Base-by-base conservation (phyloP, 2,329 filamentous ascomycete species). In the Dactylellina drechsleri region DNA sequence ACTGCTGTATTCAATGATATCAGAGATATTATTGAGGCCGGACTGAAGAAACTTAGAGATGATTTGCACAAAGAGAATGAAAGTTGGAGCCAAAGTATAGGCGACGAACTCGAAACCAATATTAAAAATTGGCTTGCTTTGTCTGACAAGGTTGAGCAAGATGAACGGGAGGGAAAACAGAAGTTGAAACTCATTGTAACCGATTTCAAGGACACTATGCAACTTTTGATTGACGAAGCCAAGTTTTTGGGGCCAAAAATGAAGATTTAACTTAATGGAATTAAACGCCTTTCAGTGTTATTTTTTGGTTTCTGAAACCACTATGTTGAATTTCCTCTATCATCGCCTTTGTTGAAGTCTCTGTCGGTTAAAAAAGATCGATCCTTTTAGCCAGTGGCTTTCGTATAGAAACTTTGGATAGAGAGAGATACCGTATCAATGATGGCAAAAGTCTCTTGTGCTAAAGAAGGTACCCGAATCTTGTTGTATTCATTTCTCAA, bases 71-170 rank as follows among this genome's bases (percentile, higher is more conserved):
- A 58, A 31, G 62, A 74, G 18, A 74, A 67, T 16, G 16, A 20
- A n/a, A 62, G 49, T 5, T 74, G 70, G 62, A 62, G 56, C 13
- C 18, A 52, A 0, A 41, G 50, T 18, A 62, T 74, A 7, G 70
- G 62, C 0, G 62, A 74, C 40, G 70, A 74, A 20, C 31, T 74
- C 0, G 62, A 74, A 18, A 74, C 57, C 10, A 74, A 67, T 54
- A 64, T 74, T 36, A 67, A 58, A 18, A 74, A 67, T 31, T 74
- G 62, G 70, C 36, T 59, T 2, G 47, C 62, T 7, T 6, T 67
- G 3, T 59, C 70, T 0, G 70, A 67, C 8, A 58, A 64, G 16
- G 57, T 58, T 3, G 62, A 67, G 13, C 15, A 74, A 26, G 41
- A 23, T 1, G 70, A 74, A 40, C 10, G 28, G 0, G 28, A 61